These are phyloP conservation scores for Halophytophthora batemanensis DNA, from an alignment of 352 stramenopile genomes.

Conservation along the genomic window DNA sequence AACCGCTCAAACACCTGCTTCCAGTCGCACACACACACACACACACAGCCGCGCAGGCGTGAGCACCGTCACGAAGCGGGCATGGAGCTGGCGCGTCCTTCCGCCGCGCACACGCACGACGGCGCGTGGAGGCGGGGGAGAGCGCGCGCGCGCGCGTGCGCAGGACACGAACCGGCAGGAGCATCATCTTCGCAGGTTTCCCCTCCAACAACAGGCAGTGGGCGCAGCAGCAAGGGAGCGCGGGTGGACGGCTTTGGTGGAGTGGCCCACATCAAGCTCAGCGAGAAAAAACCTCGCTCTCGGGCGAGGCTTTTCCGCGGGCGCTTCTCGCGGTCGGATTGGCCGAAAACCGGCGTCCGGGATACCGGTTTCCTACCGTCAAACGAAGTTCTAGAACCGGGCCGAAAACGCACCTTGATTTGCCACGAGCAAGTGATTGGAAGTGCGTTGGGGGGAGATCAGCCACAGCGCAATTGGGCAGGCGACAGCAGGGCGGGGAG, in stretches of 20 bases:
- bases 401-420: too few relatives aligned
- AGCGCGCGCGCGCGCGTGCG: background rate
- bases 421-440: too few relatives aligned
- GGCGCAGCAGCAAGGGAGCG: background rate
- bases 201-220: conserved; percentile 18
- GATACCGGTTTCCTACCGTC: background rate
- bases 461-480: too few relatives aligned
- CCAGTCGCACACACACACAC: background rate
- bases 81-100: too few relatives aligned
- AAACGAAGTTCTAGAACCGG: too few relatives aligned
- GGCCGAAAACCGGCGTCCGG: background rate
- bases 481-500: too few relatives aligned
- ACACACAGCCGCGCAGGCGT: background rate
- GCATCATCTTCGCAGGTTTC: conserved; percentile 33
- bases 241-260: background rate
- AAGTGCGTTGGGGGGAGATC: too few relatives aligned
- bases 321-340: conserved; percentile 2
- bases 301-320: background rate
- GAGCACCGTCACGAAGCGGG: background rate
- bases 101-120: background rate
- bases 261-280: too few relatives aligned
- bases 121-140: background rate
- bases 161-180: conserved; percentile 30
- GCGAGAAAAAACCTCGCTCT: too few relatives aligned
- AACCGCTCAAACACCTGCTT: conserved; percentile 73